phyloP scores from a whole-genome alignment of 208 protist genomes.

The Crithidia acanthocephali region DNA sequence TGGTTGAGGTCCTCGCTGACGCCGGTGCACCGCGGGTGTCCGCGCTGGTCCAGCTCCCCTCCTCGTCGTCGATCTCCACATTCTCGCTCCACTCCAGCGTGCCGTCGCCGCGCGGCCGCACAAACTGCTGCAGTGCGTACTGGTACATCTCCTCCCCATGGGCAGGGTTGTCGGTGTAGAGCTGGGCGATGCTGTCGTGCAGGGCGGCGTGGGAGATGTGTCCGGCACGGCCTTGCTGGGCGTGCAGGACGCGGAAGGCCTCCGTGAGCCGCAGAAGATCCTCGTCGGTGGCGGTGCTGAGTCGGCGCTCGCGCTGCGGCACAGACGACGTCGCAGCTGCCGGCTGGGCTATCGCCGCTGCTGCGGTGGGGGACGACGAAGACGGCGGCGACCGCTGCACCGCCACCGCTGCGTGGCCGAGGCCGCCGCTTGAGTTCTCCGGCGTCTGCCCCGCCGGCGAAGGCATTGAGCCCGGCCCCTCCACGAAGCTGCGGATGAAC shows the following conservation, averaged over 20 bases:
- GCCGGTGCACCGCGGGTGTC: neutral
- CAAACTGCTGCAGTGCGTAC: slow-evolving; percentile 44
- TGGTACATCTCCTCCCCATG: slow-evolving; percentile 56
- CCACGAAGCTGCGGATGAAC: slow-evolving; percentile 68
- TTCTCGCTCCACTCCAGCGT: slow-evolving; percentile 28
- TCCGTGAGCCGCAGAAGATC: slow-evolving; percentile 54
- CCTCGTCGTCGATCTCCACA: slow-evolving; percentile 23
- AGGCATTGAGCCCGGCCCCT: slow-evolving; percentile 44
- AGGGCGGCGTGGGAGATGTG: slow-evolving; percentile 47
- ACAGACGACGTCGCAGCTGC: neutral
- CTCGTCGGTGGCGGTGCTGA: slow-evolving; percentile 36
- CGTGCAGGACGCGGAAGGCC: slow-evolving; percentile 47
- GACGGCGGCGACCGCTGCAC: neutral
- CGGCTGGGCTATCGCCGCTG: neutral
- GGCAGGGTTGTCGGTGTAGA: slow-evolving; percentile 41
- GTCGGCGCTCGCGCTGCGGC: slow-evolving; percentile 1
- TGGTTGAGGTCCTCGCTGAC: no score
- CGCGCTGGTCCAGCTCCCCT: neutral
- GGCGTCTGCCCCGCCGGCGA: slow-evolving; percentile 18
- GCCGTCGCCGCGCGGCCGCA: slow-evolving; percentile 15
- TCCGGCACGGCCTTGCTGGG: slow-evolving; percentile 36
- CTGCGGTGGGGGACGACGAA: neutral
- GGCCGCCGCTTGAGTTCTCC: neutral
- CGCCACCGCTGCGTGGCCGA: neutral
- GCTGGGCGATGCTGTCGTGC: slow-evolving; percentile 33